Conservation (phyloP, 495 filamentous ascomycete species). For the Penicillium paxilli region DNA sequence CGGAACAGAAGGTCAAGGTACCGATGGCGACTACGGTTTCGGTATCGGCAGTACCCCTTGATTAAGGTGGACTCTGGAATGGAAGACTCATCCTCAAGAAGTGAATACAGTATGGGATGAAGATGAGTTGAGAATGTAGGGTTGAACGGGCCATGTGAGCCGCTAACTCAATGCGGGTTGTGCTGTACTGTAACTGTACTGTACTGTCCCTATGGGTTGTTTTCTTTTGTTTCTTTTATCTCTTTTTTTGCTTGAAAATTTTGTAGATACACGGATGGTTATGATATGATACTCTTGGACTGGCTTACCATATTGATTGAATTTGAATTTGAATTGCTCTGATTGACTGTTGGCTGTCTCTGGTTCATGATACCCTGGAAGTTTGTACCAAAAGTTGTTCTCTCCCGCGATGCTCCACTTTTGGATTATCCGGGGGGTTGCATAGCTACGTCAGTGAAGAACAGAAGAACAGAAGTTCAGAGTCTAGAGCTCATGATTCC, state of each 20-base stretch:
- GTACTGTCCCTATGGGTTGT: conserved; percentile 12
- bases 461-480: neutral
- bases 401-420: neutral
- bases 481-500: neutral
- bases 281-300: neutral
- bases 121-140: conserved; percentile 23
- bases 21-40: conserved; percentile 18
- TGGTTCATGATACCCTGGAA: conserved; percentile 6
- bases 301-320: neutral
- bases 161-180: no score
- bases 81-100: no score
- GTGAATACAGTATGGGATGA: neutral
- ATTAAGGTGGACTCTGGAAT: conserved; percentile 5
- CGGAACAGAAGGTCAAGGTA: conserved; percentile 5
- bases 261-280: conserved; percentile 1
- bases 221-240: neutral
- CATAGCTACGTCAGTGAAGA: neutral
- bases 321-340: no score
- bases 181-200: no score
- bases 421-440: neutral
- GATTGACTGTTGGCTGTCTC: no score
- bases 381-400: conserved; percentile 2
- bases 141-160: conserved; percentile 16
- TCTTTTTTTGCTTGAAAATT: neutral
- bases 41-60: conserved; percentile 22